These are phyloP conservation scores for Rusavskia elegans DNA, from an alignment of 495 filamentous ascomycete species.

Conservation along the genomic window DNA sequence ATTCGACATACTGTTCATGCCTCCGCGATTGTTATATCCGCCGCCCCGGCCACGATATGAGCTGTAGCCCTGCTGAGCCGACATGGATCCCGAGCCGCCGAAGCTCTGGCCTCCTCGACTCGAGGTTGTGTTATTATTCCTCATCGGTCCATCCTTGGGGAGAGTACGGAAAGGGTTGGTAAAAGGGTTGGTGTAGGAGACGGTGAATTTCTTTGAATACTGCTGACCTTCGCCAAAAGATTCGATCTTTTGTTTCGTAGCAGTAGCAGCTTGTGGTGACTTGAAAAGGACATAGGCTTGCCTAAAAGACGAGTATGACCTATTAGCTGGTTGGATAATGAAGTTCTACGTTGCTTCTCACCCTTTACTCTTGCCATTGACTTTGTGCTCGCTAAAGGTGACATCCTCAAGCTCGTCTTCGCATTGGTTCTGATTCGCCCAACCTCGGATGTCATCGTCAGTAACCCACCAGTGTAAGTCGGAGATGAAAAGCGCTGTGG, in stretches of 20 bases:
- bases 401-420: conserved; percentile 83
- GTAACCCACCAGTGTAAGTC: conserved; percentile 95
- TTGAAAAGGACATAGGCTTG: conserved; percentile 84
- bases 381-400: conserved; percentile 94
- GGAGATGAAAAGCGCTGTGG: conserved; percentile 64
- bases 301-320: conserved; percentile 28
- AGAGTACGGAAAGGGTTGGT: conserved; percentile 81
- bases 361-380: conserved; percentile 98
- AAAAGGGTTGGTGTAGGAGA: conserved; percentile 60
- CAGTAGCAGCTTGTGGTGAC: conserved; percentile 70
- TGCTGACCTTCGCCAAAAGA: conserved; percentile 35
- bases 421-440: conserved; percentile 56
- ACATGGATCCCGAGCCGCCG: background rate
- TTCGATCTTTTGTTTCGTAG: conserved; percentile 72
- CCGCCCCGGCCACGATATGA: conserved; percentile 32
- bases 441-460: conserved; percentile 86
- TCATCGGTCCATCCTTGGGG: conserved; percentile 75
- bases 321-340: background rate
- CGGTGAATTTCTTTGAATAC: conserved; percentile 48
- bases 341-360: conserved; percentile 25
- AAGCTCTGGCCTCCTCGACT: conserved; percentile 7
- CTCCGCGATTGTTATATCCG: conserved; percentile 31
- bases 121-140: conserved; percentile 42
- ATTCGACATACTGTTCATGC: conserved; percentile 31
- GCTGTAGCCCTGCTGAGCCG: conserved; percentile 21